A percentile compares a stretch with the other conserved stretches of the same genome.
phyloP scores from a whole-genome alignment of 352 stramenopile genomes.

The Globisporangium paddicum region DNA sequence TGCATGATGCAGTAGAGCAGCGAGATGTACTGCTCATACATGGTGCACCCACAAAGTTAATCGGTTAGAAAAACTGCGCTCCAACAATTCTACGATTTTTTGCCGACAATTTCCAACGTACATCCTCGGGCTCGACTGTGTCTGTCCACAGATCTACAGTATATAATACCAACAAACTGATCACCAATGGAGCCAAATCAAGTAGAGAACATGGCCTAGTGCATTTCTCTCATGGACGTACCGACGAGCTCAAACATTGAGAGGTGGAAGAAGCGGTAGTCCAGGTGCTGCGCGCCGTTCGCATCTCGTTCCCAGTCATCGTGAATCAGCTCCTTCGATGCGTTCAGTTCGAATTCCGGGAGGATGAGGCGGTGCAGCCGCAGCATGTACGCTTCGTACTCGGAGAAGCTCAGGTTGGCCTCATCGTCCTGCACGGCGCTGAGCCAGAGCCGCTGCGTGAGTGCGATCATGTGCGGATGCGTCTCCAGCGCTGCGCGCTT shows the following conservation, averaged over 20 bases:
- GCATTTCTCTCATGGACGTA: slow-evolving; percentile 15
- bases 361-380: slow-evolving; percentile 73
- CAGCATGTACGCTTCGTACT: slow-evolving; percentile 72
- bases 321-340: slow-evolving; percentile 56
- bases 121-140: slow-evolving; percentile 55
- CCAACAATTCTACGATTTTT: background rate
- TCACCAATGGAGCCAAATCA: background rate
- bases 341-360: slow-evolving; percentile 59
- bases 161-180: background rate
- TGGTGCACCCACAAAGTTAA: background rate
- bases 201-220: background rate
- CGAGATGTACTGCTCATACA: slow-evolving; percentile 52
- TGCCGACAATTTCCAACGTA: slow-evolving; percentile 20
- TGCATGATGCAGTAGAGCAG: slow-evolving; percentile 76
- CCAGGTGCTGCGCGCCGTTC: slow-evolving; percentile 37
- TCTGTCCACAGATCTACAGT: slow-evolving; percentile 61
- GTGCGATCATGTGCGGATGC: slow-evolving; percentile 56
- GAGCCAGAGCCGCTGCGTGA: slow-evolving; percentile 71
- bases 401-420: slow-evolving; percentile 30
- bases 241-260: slow-evolving; percentile 83
- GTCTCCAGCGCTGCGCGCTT: slow-evolving; percentile 57
- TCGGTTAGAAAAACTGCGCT: background rate
- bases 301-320: slow-evolving; percentile 71
- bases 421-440: slow-evolving; percentile 29
- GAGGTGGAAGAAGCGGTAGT: slow-evolving; percentile 73